Percentiles rank a stretch among this genome's conserved stretches.
Evolutionary conservation across 2,329 filamentous ascomycete genomes (phyloP).

Genomic region (Nemania sp.): DNA sequence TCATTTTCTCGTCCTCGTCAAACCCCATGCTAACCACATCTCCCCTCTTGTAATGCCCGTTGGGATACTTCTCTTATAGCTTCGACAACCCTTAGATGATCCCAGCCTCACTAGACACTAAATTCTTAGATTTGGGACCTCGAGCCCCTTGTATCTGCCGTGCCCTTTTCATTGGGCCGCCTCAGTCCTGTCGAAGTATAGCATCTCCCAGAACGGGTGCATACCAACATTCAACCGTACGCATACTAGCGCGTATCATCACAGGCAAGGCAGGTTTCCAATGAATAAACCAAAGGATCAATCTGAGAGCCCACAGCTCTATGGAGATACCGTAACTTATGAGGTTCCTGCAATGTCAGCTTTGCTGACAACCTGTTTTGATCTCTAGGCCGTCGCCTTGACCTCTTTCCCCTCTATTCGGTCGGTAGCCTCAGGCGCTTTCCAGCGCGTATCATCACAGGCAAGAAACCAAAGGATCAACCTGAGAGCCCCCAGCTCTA

Average conservation of each 20-base stretch:
- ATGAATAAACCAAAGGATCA: background rate
- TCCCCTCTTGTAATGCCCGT: background rate
- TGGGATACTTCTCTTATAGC: too few species aligned
- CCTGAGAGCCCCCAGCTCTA: background rate
- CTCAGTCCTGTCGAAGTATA: background rate
- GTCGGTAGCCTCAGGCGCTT: background rate
- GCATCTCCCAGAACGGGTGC: background rate
- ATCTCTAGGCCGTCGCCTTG: background rate
- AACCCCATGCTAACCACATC: background rate
- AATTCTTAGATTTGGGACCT: too few species aligned
- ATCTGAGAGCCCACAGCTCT: background rate
- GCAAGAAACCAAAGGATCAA: background rate
- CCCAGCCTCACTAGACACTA: too few species aligned
- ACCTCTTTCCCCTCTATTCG: background rate
- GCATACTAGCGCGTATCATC: background rate
- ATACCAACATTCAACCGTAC: background rate
- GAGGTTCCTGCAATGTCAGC: background rate
- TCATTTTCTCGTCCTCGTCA: slow-evolving; percentile 7
- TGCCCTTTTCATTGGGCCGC: too few species aligned
- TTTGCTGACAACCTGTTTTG: background rate
- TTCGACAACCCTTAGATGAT: too few species aligned
- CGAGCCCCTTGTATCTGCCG: too few species aligned
- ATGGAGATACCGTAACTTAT: background rate
- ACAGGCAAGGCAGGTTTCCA: background rate
- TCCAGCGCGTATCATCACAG: background rate